These are phyloP conservation scores for Penicillium steckii DNA, from an alignment of 495 filamentous ascomycete species.

Conservation along the genomic window DNA sequence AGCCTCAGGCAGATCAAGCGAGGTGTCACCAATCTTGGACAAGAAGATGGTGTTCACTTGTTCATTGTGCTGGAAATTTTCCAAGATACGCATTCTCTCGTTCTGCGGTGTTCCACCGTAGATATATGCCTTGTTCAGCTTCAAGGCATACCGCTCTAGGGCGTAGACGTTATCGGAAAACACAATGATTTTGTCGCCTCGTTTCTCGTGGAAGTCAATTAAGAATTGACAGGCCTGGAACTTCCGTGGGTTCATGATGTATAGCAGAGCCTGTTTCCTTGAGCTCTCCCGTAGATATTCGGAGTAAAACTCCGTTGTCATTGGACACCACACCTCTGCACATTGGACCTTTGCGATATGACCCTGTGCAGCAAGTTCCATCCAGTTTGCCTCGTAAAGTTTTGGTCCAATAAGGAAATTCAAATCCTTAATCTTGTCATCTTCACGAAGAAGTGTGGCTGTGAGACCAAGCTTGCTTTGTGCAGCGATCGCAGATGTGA, in stretches of 20 bases:
- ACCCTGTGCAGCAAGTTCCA: conserved; percentile 94
- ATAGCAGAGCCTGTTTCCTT: conserved; percentile 71
- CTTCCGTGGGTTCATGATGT: conserved; percentile 97
- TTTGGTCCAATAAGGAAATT: conserved; percentile 98
- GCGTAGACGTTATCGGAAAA: conserved; percentile 99
- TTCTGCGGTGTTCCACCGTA: conserved; percentile 84
- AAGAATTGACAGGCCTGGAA: conserved; percentile 96
- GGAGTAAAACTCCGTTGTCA: conserved; percentile 97
- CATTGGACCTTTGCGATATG: conserved; percentile 98
- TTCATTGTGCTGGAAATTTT: conserved; percentile 96
- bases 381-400: conserved; percentile 98
- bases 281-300: conserved; percentile 80
- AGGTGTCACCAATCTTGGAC: conserved; percentile 97
- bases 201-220: conserved; percentile 94
- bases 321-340: conserved; percentile 98
- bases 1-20: conserved; percentile 92
- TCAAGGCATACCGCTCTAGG: conserved; percentile 78
- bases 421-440: conserved; percentile 96
- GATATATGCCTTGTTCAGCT: conserved; percentile 87
- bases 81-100: conserved; percentile 85
- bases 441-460: conserved; percentile 90
- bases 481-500: conserved; percentile 85
- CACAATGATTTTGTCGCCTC: conserved; percentile 98
- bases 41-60: conserved; percentile 94
- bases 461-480: conserved; percentile 97